phyloP scores from a whole-genome alignment of 2,329 filamentous ascomycete species.

The Graphilbum sp. region DNA sequence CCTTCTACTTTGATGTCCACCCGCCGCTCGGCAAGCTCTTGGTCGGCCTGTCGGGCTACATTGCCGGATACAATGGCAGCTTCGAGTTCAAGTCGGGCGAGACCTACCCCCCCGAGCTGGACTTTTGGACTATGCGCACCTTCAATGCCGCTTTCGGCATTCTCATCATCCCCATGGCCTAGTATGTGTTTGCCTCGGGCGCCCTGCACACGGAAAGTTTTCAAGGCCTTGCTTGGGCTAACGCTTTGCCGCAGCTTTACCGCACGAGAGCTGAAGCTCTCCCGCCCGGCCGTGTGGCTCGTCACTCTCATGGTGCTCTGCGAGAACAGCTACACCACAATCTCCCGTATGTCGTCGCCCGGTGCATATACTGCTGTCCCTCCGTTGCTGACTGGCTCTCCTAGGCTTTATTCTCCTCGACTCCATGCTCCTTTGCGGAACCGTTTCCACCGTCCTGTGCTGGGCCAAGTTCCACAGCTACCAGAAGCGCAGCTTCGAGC shows the following conservation, averaged over 20 bases:
- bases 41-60: slow-evolving; percentile 85
- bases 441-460: slow-evolving; percentile 92
- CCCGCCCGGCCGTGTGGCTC: slow-evolving; percentile 79
- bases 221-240: too few relatives aligned
- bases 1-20: slow-evolving; percentile 87
- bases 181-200: slow-evolving; percentile 21
- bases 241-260: slow-evolving; percentile 40
- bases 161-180: slow-evolving; percentile 81
- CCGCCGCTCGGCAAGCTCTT: slow-evolving; percentile 97
- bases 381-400: not conserved
- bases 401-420: slow-evolving; percentile 76
- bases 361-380: not conserved
- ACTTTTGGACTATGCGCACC: slow-evolving; percentile 96
- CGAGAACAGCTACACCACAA: slow-evolving; percentile 98
- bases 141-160: slow-evolving; percentile 96
- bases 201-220: too few relatives aligned
- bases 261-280: slow-evolving; percentile 76
- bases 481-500: slow-evolving; percentile 69
- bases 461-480: slow-evolving; percentile 94
- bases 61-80: slow-evolving; percentile 95
- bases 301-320: slow-evolving; percentile 94
- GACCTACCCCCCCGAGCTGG: slow-evolving; percentile 78
- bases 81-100: slow-evolving; percentile 99
- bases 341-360: slow-evolving; percentile 45
- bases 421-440: slow-evolving; percentile 97